A percentile compares a stretch with the other conserved stretches of the same genome.
These are phyloP conservation scores for Musa acuminata DNA, from an alignment of 176 grass and related monocot genomes.

Conservation along the genomic window DNA sequence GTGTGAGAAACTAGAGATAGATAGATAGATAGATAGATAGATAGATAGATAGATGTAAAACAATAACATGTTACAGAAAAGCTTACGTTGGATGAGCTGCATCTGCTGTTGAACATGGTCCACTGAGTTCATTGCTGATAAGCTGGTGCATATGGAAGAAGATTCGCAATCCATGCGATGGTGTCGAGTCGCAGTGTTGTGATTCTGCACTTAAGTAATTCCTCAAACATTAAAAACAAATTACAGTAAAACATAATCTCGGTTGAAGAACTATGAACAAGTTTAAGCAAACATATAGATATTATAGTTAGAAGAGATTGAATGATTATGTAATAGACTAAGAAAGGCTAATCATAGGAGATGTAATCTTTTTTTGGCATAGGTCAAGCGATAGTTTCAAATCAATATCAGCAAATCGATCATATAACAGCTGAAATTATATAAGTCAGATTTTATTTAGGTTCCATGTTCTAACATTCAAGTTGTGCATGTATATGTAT, in stretches of 20 bases:
- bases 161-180: conserved; percentile 35
- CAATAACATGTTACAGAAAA: background rate
- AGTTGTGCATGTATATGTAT: no score
- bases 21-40: background rate
- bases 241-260: background rate
- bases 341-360: no score
- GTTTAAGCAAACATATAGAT: background rate
- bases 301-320: no score
- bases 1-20: background rate
- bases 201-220: conserved; percentile 29
- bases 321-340: no score
- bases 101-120: conserved; percentile 29
- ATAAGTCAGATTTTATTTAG: no score
- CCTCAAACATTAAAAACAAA: conserved; percentile 1
- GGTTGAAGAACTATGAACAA: conserved; percentile 16
- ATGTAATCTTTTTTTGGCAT: no score
- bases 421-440: no score
- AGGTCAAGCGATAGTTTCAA: no score
- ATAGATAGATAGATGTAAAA: background rate
- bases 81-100: conserved; percentile 47
- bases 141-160: conserved; percentile 37
- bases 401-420: no score
- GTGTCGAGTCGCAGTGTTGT: conserved; percentile 26
- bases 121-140: conserved; percentile 29
- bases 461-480: no score